A percentile compares a stretch with the other conserved stretches of the same genome.
Evolutionary conservation across 345 rosid species (phyloP).

Genomic region (Syzygium aqueum): DNA sequence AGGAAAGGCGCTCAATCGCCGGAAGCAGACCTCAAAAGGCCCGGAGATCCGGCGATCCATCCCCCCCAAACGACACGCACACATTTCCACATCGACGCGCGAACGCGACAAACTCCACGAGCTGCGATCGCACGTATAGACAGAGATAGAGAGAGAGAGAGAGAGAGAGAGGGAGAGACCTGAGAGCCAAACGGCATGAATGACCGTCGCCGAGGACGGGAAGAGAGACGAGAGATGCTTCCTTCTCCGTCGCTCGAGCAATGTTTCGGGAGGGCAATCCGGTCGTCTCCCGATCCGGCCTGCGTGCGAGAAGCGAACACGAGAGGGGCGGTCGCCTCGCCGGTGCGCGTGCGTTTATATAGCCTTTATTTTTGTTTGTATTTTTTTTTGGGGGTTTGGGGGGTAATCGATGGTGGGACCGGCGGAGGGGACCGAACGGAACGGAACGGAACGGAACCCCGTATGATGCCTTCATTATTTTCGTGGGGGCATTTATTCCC

Average conservation of each 20-base stretch:
- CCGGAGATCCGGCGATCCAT: neutral
- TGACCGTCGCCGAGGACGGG: conserved; percentile 82
- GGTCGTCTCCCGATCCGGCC: neutral
- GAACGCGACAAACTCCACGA: neutral
- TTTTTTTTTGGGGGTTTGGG: too few relatives aligned
- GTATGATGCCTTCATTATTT: neutral
- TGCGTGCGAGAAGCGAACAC: neutral
- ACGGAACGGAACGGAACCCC: too few relatives aligned
- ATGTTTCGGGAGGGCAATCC: neutral
- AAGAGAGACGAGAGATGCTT: conserved; percentile 32
- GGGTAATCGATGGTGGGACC: neutral
- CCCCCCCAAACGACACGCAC: neutral
- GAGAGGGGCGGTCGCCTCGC: neutral
- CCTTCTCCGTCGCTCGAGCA: conserved; percentile 6
- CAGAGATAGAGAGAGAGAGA: neutral
- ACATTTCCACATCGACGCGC: neutral
- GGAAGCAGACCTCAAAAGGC: neutral
- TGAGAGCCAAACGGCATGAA: conserved; percentile 61
- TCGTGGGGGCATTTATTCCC: neutral
- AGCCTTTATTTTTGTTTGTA: neutral
- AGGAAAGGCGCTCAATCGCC: neutral
- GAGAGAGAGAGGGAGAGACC: conserved; percentile 17
- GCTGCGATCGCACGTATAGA: neutral
- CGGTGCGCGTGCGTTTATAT: neutral
- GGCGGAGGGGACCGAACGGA: neutral